A percentile compares a stretch with the other conserved stretches of the same genome.
Conservation (phyloP, 2,329 filamentous ascomycete genomes). For the Alternaria novae-zelandiae region DNA sequence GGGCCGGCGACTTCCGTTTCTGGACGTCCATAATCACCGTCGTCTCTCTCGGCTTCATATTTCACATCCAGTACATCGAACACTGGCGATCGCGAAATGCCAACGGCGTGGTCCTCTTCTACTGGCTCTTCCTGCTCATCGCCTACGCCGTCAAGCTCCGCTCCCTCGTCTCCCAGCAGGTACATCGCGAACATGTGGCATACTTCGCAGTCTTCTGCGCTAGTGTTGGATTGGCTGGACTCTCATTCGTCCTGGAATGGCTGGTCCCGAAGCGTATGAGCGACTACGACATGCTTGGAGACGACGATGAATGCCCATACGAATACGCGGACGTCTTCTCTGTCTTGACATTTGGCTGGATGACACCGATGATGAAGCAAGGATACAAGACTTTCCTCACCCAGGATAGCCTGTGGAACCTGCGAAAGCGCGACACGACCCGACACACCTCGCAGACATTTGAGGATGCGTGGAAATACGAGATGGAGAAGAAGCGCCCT, state of each 20-base stretch:
- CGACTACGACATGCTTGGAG: conserved; percentile 70
- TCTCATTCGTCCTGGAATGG: conserved; percentile 83
- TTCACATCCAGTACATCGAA: conserved; percentile 83
- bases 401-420: conserved; percentile 93
- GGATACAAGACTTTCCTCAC: conserved; percentile 92
- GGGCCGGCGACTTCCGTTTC: conserved; percentile 83
- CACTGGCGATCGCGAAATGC: conserved; percentile 82
- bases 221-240: conserved; percentile 70
- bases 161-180: conserved; percentile 79
- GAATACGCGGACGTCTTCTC: conserved; percentile 97
- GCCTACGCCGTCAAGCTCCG: conserved; percentile 82
- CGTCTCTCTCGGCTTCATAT: conserved; percentile 75
- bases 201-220: conserved; percentile 81
- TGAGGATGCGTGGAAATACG: conserved; percentile 75
- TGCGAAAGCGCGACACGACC: conserved; percentile 81
- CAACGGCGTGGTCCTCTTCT: conserved; percentile 88
- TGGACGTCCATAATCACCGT: conserved; percentile 79
- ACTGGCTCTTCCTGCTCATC: conserved; percentile 87
- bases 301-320: conserved; percentile 75
- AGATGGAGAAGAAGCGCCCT: conserved; percentile 74
- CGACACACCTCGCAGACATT: conserved; percentile 73
- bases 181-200: conserved; percentile 68
- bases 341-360: conserved; percentile 93
- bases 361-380: conserved; percentile 96
- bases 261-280: conserved; percentile 80